phyloP scores from a whole-genome alignment of 257 asterid species.

The Coffea canephora region DNA sequence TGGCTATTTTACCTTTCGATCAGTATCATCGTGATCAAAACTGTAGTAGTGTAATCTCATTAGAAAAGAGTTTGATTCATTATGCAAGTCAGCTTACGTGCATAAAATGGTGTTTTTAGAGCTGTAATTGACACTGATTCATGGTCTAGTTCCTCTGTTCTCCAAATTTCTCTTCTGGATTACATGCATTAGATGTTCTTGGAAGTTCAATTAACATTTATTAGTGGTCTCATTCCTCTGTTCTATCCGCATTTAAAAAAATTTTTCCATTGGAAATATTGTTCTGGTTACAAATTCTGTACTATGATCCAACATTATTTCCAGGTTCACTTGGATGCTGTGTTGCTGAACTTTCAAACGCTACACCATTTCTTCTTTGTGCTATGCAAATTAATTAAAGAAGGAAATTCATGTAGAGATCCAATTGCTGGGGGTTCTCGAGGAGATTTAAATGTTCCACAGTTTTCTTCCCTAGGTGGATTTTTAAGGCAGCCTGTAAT shows the following conservation, averaged over 20 bases:
- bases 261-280: neutral
- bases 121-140: neutral
- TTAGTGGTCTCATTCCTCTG: neutral
- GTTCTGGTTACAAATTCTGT: neutral
- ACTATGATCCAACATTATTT: conserved; percentile 4
- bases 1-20: neutral
- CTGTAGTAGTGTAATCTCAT: neutral
- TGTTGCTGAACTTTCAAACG: conserved; percentile 61
- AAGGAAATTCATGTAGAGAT: conserved; percentile 53
- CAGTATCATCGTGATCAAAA: neutral
- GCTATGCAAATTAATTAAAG: conserved; percentile 80
- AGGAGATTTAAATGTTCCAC: conserved; percentile 36
- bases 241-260: neutral
- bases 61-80: neutral
- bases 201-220: too few relatives aligned
- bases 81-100: neutral
- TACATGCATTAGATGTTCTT: too few relatives aligned
- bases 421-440: conserved; percentile 29
- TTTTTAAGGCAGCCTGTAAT: conserved; percentile 63
- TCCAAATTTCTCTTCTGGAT: neutral
- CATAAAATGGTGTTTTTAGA: neutral
- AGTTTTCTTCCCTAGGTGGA: conserved; percentile 73
- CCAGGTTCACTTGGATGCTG: conserved; percentile 82
- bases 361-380: conserved; percentile 91
- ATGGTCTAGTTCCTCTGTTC: neutral